Percentiles rank a stretch among this genome's conserved stretches.
Evolutionary conservation across 2,329 filamentous ascomycete species (phyloP).

Genomic region (Phoma sp.): DNA sequence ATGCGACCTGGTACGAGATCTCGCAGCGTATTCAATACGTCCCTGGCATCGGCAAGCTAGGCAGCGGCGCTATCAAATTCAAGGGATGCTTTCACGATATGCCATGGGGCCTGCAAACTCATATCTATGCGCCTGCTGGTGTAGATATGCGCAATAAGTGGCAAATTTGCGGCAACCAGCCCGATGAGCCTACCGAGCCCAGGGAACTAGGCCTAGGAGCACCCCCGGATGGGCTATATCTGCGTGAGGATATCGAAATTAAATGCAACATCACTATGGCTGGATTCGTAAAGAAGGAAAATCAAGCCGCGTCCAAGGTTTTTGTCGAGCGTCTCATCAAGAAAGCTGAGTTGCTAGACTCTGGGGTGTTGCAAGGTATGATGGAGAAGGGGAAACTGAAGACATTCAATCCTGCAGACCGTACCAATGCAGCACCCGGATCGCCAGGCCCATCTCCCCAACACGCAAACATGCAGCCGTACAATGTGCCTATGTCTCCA

Average conservation of each 20-base stretch:
- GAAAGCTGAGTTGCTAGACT: slow-evolving; percentile 72
- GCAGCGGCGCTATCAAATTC: slow-evolving; percentile 70
- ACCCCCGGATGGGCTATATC: slow-evolving; percentile 69
- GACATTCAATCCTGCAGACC: slow-evolving; percentile 60
- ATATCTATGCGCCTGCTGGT: slow-evolving; percentile 71
- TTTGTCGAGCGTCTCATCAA: slow-evolving; percentile 73
- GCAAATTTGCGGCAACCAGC: slow-evolving; percentile 71
- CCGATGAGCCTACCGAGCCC: slow-evolving; percentile 67
- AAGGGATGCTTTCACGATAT: slow-evolving; percentile 75
- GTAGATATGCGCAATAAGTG: slow-evolving; percentile 73
- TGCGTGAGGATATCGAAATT: slow-evolving; percentile 74
- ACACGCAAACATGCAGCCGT: slow-evolving; percentile 30
- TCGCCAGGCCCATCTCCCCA: slow-evolving; percentile 24
- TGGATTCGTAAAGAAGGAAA: slow-evolving; percentile 69
- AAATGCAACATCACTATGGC: slow-evolving; percentile 71
- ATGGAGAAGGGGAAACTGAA: slow-evolving; percentile 68
- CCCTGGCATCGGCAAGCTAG: slow-evolving; percentile 69
- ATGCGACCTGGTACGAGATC: slow-evolving; percentile 77
- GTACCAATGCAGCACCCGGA: slow-evolving; percentile 17
- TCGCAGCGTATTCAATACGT: slow-evolving; percentile 71
- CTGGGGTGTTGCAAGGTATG: slow-evolving; percentile 70
- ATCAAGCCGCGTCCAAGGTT: slow-evolving; percentile 69
- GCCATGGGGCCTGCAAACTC: slow-evolving; percentile 73
- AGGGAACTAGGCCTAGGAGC: slow-evolving; percentile 69
- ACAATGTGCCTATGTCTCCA: slow-evolving; percentile 39